Conservation (phyloP, 2,329 filamentous ascomycete species). For the Colletotrichum melonis region DNA sequence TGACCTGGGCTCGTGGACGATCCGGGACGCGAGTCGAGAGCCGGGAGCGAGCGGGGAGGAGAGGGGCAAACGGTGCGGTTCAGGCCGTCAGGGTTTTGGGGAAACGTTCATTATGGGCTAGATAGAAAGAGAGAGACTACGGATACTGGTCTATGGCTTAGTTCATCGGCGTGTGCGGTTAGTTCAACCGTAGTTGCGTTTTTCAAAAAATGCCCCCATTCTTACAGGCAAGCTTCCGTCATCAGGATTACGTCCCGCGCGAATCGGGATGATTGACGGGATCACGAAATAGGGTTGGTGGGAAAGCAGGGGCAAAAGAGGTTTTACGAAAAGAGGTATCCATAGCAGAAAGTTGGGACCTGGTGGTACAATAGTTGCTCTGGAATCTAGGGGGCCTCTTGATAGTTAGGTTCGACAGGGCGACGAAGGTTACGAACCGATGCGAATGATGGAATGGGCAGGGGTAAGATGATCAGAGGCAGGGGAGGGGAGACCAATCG, state of each 20-base stretch:
- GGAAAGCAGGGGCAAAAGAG: conserved; percentile 11
- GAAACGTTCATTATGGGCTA: neutral
- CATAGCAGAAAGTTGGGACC: neutral
- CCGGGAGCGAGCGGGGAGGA: neutral
- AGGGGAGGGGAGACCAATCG: neutral
- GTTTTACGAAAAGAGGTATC: too few relatives aligned
- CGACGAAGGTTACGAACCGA: conserved; percentile 1
- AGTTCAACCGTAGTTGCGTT: neutral
- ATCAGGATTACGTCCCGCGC: neutral
- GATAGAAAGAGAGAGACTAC: neutral
- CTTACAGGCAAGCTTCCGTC: conserved; percentile 9
- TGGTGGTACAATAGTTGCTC: too few relatives aligned
- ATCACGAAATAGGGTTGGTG: neutral
- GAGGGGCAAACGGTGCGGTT: neutral
- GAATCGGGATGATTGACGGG: neutral
- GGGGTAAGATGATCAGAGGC: conserved; percentile 11
- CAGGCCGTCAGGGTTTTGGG: neutral
- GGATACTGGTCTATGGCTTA: neutral
- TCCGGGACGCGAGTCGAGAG: neutral
- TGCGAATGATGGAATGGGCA: conserved; percentile 28
- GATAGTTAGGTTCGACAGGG: neutral
- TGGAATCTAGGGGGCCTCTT: conserved; percentile 31
- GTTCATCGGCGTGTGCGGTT: too few relatives aligned
- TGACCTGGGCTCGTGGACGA: neutral
- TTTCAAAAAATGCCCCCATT: neutral